These are phyloP conservation scores for Zychaea mexicana DNA, from an alignment of 371 early-diverging fungal species.

Conservation along the genomic window DNA sequence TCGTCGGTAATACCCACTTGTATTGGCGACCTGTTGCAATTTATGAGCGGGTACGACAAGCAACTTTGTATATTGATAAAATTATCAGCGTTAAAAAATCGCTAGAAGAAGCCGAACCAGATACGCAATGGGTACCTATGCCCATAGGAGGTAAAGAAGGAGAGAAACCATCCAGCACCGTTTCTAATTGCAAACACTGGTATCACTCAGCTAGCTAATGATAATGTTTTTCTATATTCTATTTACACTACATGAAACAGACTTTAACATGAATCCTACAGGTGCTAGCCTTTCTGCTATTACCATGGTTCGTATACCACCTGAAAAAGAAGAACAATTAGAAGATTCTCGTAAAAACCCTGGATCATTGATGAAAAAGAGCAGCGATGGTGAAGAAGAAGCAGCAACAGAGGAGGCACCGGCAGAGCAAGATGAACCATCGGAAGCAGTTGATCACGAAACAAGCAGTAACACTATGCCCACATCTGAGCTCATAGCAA, in stretches of 20 bases:
- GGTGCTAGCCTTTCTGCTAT: slow-evolving; percentile 47
- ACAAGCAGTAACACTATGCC: slow-evolving; percentile 4
- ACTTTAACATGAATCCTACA: slow-evolving; percentile 58
- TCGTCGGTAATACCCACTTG: slow-evolving; percentile 47
- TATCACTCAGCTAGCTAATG: too few relatives aligned
- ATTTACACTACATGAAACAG: too few relatives aligned
- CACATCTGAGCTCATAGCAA: slow-evolving; percentile 17
- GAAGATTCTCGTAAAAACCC: slow-evolving; percentile 24
- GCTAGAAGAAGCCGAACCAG: not conserved
- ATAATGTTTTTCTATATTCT: not conserved
- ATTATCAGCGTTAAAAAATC: slow-evolving; percentile 22
- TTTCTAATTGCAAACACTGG: too few relatives aligned
- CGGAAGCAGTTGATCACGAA: not conserved
- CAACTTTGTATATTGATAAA: slow-evolving; percentile 29
- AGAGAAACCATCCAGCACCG: too few relatives aligned
- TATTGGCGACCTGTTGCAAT: slow-evolving; percentile 62
- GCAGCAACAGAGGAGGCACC: slow-evolving; percentile 13
- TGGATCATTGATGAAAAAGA: slow-evolving; percentile 5
- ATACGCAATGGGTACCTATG: slow-evolving; percentile 26
- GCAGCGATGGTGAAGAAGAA: not conserved
- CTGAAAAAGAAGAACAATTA: slow-evolving; percentile 20
- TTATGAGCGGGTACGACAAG: slow-evolving; percentile 61
- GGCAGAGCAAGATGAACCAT: not conserved
- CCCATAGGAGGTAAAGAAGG: slow-evolving; percentile 37
- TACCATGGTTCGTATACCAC: slow-evolving; percentile 14